Base-by-base conservation (phyloP, 2,329 filamentous ascomycete species). In the Talaromyces sp. region DNA sequence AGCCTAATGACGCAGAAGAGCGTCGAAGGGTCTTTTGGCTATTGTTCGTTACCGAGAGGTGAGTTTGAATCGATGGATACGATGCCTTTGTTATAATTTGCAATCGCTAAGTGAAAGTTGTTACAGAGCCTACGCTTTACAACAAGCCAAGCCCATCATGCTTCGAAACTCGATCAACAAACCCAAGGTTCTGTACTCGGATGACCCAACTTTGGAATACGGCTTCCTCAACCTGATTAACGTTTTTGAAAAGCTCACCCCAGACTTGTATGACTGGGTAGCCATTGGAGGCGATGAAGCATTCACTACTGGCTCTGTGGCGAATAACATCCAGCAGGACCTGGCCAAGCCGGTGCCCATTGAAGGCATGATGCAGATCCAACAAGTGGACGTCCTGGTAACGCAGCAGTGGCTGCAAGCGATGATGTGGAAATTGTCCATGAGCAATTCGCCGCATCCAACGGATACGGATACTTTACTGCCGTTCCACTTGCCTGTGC, bases 21-120 rank as follows among this genome's bases (percentile, higher is more conserved):
- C 82, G 84, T 65, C 80, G 89, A 60, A 82, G 88, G 32, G 77
- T 91, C 0, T 92, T 87, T 69, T 92, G 89, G 89, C 79, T 91
- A 10, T 77, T 91, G 9, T 88, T 89, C 68, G 81, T 89, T 0
- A 86, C 86, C 9, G 89, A 92, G 76, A 84, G 88, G 86, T 87
- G 74, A 68, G 75, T 68, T 4, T 24, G 13, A 50, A 4, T 9
- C 17, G 11, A 17, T 11, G 27, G 9, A 38, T 35, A 38, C 7
- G 35, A 38, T 38, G 17, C 14, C 32, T 17, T 43, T n/a, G 17
- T 27, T 56, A 31, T 14, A 9, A 21, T 31, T 21, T 56, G 54
- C n/a, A 31, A 21, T 10, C 21, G n/a, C 56, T 56, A n/a, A 26
- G 9, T 24, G n/a, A 17, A 17, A 41, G 4, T 46, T 26, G 9